phyloP scores from a whole-genome alignment of 169 alveolate species.

The Plasmodium chabaudi region DNA sequence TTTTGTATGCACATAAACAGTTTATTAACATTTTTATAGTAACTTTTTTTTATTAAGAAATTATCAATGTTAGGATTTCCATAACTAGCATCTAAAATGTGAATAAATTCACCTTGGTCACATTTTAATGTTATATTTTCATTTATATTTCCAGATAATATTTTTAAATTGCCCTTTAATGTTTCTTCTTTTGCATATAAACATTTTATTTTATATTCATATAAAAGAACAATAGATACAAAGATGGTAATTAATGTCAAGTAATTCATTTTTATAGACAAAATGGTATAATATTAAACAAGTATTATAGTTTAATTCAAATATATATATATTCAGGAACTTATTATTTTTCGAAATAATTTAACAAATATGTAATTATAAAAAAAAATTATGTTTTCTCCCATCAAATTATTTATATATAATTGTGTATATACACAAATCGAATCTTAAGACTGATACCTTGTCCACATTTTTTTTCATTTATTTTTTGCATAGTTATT shows the following conservation, averaged over 20 bases:
- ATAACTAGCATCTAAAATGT: slow-evolving; percentile 76
- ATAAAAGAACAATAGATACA: slow-evolving; percentile 28
- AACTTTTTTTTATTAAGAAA: slow-evolving; percentile 69
- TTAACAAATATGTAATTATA: background rate
- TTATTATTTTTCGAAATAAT: background rate
- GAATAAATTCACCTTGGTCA: slow-evolving; percentile 20
- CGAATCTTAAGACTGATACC: no score
- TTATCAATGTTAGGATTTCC: slow-evolving; percentile 74
- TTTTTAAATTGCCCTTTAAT: slow-evolving; percentile 46
- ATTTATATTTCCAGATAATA: slow-evolving; percentile 37
- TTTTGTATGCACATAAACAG: no score
- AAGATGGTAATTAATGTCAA: slow-evolving; percentile 20
- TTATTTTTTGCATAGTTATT: no score
- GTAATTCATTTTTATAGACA: slow-evolving; percentile 45
- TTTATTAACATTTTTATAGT: background rate
- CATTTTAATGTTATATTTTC: slow-evolving; percentile 65
- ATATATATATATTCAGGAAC: background rate
- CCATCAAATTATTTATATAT: background rate
- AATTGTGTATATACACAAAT: slow-evolving; percentile 3
- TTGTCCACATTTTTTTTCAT: no score
- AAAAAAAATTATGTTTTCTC: background rate
- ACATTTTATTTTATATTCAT: slow-evolving; percentile 17
- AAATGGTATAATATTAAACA: slow-evolving; percentile 2
- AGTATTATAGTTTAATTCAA: slow-evolving; percentile 1
- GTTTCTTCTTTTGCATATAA: slow-evolving; percentile 37